Conservation (phyloP, 1,139 yeast genomes). For the Suhomyces coccinellae region DNA sequence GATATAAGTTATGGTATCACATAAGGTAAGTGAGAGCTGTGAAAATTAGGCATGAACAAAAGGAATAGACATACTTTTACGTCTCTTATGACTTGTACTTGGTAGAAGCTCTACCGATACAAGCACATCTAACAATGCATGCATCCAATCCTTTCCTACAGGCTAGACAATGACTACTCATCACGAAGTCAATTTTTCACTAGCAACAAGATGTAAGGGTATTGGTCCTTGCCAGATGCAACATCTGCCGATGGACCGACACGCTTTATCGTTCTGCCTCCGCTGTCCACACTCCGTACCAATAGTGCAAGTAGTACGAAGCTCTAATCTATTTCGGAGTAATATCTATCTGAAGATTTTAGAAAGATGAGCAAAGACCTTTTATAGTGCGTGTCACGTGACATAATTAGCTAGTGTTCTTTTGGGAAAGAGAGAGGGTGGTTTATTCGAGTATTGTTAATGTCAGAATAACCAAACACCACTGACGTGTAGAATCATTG, state of each 20-base stretch:
- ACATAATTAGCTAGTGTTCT: background rate
- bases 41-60: too few relatives aligned
- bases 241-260: constrained; percentile 3
- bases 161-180: background rate
- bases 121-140: background rate
- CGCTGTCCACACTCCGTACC: constrained; percentile 71
- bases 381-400: constrained; percentile 8
- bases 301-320: constrained; percentile 40
- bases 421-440: background rate
- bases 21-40: too few relatives aligned
- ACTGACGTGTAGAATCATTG: too few relatives aligned
- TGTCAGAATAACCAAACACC: too few relatives aligned
- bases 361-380: constrained; percentile 5
- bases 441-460: too few relatives aligned
- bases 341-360: constrained; percentile 25
- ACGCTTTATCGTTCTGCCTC: constrained; percentile 46
- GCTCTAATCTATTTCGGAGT: constrained; percentile 64
- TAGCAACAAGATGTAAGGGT: constrained; percentile 3
- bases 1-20: too few relatives aligned
- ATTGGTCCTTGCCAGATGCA: constrained; percentile 2
- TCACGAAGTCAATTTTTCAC: background rate
- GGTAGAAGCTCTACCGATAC: background rate
- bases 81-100: background rate
- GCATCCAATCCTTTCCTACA: background rate
- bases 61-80: background rate